Evolutionary conservation across 23 red algal genomes (phyloP).

Genomic region (Agarophyton chilense): DNA sequence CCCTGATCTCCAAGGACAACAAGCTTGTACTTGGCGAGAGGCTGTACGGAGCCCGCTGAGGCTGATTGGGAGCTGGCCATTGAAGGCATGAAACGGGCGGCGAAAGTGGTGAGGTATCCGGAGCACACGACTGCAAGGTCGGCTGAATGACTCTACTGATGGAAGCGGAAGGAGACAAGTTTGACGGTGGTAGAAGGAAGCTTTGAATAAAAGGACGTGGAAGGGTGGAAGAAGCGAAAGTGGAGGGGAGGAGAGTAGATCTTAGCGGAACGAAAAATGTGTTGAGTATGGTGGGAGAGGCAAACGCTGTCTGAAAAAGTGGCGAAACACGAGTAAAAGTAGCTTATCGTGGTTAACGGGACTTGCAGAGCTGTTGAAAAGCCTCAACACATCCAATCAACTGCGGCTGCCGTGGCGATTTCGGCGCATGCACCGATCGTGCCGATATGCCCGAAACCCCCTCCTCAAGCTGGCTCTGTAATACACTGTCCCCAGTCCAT

Average conservation of each 20-base stretch:
- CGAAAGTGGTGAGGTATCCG: background rate
- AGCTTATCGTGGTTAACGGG: background rate
- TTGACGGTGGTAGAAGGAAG: too few species aligned
- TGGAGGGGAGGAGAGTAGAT: too few species aligned
- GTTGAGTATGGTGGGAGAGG: background rate
- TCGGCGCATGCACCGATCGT: background rate
- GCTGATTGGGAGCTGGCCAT: conserved; percentile 23
- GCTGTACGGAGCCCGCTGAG: conserved; percentile 60
- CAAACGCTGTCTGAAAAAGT: too few species aligned
- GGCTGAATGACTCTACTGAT: background rate
- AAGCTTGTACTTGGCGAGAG: conserved; percentile 99
- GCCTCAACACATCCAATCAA: background rate
- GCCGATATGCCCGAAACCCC: conserved; percentile 3
- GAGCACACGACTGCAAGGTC: background rate
- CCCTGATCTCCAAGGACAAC: conserved; percentile 98
- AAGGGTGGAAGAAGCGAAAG: too few species aligned
- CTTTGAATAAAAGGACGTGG: too few species aligned
- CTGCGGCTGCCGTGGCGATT: background rate
- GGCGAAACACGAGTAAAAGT: too few species aligned
- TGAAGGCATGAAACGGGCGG: background rate
- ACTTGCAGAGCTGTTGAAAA: too few species aligned
- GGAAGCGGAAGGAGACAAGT: background rate
- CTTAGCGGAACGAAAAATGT: too few species aligned
- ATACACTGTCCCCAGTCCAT: too few species aligned
- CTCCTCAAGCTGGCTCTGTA: too few species aligned